Evolutionary conservation across 2,329 filamentous ascomycete species (phyloP), one percentile per base, ranked within the genome.

Genomic region (Apiospora marii): DNA sequence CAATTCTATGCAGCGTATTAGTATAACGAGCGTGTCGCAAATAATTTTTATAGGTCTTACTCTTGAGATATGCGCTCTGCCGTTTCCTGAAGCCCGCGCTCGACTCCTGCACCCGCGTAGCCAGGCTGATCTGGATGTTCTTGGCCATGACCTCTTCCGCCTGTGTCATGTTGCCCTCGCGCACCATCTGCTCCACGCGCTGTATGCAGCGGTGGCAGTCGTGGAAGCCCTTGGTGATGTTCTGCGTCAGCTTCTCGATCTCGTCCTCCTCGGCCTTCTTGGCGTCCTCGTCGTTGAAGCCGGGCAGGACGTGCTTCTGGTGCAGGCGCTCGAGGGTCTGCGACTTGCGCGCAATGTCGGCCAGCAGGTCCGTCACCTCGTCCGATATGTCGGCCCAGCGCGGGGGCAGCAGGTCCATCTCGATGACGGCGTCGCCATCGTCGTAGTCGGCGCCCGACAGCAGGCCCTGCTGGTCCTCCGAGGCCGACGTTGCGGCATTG

Each of bases 371-470:
- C 43, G 93, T 92, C 74, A 99, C 94, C 81, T 98, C 95, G 81
- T 98, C 96, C 79, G 95, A 95, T 73, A 98, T 88, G 80, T 99
- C 96, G 73, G 96, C 93, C 96, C 96, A 99, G 74, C 96, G 92
- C 70, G 96, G 96, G 19, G 96, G 96, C 24, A 99, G 88, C 51
- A 98, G 86, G 83, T 98, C 96, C 96, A 99, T 98, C 86, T 99
- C 96, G 79, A 99, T 98, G 72, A 99, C 91, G 27, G 94, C 93
- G 83, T 98, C 96, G 80, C 95, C 95, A 83, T 98, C 94, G 82
- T 97, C 93, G 81, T 93, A 95, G 77, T 92, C 92, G 78, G 89
- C 91, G 71, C 91, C 88, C 74, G 95, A 93, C 81, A 99, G 93
- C 78, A 99, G 92, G 53, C 96, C 95, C 76, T 94, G 93, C 72